Evolutionary conservation across 495 filamentous ascomycete species (phyloP).

Genomic region (Opeltia flavorubescens): DNA sequence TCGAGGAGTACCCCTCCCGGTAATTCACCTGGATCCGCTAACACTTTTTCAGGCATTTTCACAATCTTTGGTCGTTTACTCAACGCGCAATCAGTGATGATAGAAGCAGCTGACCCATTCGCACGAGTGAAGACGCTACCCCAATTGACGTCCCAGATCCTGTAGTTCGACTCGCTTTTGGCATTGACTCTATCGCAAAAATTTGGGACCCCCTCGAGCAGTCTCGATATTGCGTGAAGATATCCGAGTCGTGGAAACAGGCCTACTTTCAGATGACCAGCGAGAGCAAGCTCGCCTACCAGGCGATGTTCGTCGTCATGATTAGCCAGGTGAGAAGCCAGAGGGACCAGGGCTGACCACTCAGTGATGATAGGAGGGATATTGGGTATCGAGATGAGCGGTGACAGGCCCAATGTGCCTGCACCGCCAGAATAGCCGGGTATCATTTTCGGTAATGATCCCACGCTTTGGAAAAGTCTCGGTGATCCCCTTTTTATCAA

Average conservation of each 20-base stretch:
- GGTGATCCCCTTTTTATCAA: no score
- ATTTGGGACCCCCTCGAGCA: conserved; percentile 1
- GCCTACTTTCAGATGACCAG: conserved; percentile 3
- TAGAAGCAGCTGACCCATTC: conserved; percentile 10
- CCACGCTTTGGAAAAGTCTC: no score
- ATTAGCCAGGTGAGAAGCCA: conserved; percentile 7
- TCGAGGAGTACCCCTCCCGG: not conserved
- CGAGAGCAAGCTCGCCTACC: conserved; percentile 5
- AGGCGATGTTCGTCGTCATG: not conserved
- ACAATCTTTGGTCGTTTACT: not conserved
- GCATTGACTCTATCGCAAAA: conserved; percentile 7
- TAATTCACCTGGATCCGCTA: not conserved
- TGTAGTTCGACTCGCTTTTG: not conserved
- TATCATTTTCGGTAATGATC: no score
- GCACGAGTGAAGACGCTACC: conserved; percentile 9
- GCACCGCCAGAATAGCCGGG: not conserved
- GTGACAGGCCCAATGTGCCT: not conserved
- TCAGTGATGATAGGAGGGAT: conserved; percentile 1
- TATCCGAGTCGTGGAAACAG: conserved; percentile 7
- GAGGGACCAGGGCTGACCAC: conserved; percentile 4
- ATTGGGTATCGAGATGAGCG: not conserved
- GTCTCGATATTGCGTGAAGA: not conserved
- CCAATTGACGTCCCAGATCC: conserved; percentile 14
- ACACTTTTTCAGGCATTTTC: not conserved
- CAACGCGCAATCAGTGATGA: conserved; percentile 6